Conservation (phyloP, 75 land plant species). For the Isoetes taiwanensis region DNA sequence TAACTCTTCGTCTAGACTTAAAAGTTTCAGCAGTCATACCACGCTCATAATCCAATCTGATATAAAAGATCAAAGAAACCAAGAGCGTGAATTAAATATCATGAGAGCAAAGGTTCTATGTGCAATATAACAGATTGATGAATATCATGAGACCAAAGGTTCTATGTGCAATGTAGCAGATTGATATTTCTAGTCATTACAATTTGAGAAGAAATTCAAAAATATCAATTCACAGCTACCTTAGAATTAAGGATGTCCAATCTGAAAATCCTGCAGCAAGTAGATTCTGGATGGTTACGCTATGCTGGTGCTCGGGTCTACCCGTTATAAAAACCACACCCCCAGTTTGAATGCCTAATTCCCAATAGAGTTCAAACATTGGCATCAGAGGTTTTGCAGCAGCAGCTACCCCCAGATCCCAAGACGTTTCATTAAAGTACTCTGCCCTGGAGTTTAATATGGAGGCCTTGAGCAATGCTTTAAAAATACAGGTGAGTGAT, state of each 20-base stretch:
- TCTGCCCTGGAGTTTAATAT: neutral
- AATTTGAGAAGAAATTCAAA: too few relatives aligned
- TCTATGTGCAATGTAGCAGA: too few relatives aligned
- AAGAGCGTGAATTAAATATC: neutral
- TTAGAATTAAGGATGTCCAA: slow-evolving; percentile 1
- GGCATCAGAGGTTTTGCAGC: too few relatives aligned
- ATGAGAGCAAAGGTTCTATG: neutral
- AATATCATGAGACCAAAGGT: neutral
- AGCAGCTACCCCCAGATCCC: slow-evolving; percentile 9
- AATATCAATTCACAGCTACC: too few relatives aligned
- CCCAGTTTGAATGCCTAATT: too few relatives aligned
- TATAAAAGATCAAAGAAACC: neutral
- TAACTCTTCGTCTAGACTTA: neutral
- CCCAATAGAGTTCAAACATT: too few relatives aligned
- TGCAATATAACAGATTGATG: neutral
- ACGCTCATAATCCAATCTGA: neutral
- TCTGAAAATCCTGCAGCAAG: neutral
- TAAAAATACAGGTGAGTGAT: neutral
- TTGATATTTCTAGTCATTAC: too few relatives aligned
- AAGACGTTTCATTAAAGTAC: neutral
- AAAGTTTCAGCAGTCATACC: neutral
- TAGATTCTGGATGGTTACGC: neutral
- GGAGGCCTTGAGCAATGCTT: neutral
- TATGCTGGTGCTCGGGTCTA: neutral
- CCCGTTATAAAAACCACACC: slow-evolving; percentile 1